Conservation (phyloP, 495 filamentous ascomycete genomes). For the Annulohypoxylon nitens region DNA sequence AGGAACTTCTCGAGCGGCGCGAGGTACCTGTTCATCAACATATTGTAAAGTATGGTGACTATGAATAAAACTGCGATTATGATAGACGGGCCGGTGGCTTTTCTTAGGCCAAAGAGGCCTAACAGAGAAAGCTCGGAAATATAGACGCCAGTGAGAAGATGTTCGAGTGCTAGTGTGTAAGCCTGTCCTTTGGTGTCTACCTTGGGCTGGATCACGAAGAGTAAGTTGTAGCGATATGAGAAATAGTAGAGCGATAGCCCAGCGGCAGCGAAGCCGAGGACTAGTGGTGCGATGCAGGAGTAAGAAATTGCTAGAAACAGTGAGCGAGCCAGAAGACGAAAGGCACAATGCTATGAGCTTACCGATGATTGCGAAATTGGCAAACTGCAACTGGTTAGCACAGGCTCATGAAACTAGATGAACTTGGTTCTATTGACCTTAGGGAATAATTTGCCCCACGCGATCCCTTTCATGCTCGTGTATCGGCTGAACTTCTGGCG, state of each 20-base stretch:
- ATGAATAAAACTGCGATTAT: conserved; percentile 80
- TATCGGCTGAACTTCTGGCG: conserved; percentile 83
- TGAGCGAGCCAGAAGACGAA: conserved; percentile 15
- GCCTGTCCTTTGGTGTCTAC: conserved; percentile 87
- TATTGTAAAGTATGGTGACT: conserved; percentile 76
- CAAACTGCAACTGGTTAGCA: conserved; percentile 62
- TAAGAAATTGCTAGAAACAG: conserved; percentile 75
- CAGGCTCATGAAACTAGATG: conserved; percentile 62
- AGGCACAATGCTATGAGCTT: conserved; percentile 17
- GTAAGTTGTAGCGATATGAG: conserved; percentile 87
- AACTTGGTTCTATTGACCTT: conserved; percentile 78
- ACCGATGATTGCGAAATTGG: conserved; percentile 81
- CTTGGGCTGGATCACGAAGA: conserved; percentile 81
- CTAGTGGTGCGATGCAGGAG: conserved; percentile 89
- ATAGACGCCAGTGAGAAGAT: conserved; percentile 86
- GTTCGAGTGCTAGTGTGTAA: conserved; percentile 83
- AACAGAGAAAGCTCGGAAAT: conserved; percentile 82
- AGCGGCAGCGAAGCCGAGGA: conserved; percentile 83
- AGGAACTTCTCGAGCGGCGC: conserved; percentile 43
- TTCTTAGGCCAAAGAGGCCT: conserved; percentile 80
- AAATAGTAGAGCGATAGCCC: conserved; percentile 85
- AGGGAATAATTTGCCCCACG: conserved; percentile 70
- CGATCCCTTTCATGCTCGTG: conserved; percentile 59
- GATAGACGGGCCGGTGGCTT: conserved; percentile 76
- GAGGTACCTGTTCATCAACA: conserved; percentile 62